Base-by-base conservation (phyloP, 2,329 filamentous ascomycete genomes). In the Neoarthrinium moseri region DNA sequence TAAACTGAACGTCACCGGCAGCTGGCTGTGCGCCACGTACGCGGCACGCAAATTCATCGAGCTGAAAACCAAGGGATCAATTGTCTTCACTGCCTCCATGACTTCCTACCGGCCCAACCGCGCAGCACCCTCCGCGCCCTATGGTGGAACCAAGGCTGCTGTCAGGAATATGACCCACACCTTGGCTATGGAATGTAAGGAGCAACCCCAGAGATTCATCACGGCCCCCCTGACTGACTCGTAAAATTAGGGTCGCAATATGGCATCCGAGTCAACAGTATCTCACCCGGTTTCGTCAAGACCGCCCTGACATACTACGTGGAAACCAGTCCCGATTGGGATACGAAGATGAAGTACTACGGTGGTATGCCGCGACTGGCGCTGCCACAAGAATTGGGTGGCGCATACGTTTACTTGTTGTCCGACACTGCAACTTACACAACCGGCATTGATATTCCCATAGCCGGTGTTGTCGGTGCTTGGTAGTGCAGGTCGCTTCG, bases 401-500 rank as follows among this genome's bases (percentile, higher is more conserved):
- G 77, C 12, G 77, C 77, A 1, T 81, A 80, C 52, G 75, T 80
- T 4, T 81, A 80, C 51, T 56, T 81, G 46, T 56, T 81, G n/a
- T 74, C 68, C 46, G 77, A 81, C 46, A 68, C 70, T 7, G 71
- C 73, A n/a, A 70, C 63, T 26, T 75, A 75, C 53, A 77, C 73
- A 4, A 76, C 73, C 1, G 68, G 66, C 37, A 75, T 75, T 36
- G 73, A 77, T 51, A 75, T 77, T 29, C 72, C 71, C 0, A 68
- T 75, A 27, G 57, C 57, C 12, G 64, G 65, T 22, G 56, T 66
- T 41, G 60, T 68, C 5, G 64, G 64, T 29, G 61, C 56, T 32
- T 52, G 51, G 51, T 54, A 54, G 34, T n/a, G n/a, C n/a, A n/a
- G n/a, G n/a, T n/a, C n/a, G n/a, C n/a, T n/a, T n/a, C n/a, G n/a